Conservation (phyloP, 306 rosid genomes). For the Betula pendula region DNA sequence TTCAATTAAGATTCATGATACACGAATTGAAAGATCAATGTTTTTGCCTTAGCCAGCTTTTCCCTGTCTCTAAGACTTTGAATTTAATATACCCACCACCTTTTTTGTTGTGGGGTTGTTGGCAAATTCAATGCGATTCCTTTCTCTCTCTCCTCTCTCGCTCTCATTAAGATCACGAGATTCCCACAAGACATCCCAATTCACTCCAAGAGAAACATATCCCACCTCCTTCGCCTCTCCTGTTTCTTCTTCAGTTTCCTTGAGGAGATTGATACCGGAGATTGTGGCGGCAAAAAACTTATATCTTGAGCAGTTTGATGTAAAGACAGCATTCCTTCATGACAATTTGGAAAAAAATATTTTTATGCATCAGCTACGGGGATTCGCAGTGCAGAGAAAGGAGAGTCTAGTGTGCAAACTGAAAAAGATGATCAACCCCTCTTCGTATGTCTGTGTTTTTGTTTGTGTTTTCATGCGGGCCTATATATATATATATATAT, state of each 20-base stretch:
- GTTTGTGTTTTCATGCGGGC: too few species aligned
- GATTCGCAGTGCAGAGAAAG: too few species aligned
- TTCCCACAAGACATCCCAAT: constrained; percentile 42
- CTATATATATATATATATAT: too few species aligned
- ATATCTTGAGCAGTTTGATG: too few species aligned
- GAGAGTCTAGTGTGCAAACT: too few species aligned
- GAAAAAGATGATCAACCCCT: too few species aligned
- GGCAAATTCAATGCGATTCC: constrained; percentile 53
- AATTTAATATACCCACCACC: constrained; percentile 58
- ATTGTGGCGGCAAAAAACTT: too few species aligned
- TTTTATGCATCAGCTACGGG: too few species aligned
- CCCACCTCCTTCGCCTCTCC: constrained; percentile 26
- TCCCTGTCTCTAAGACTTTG: constrained; percentile 1
- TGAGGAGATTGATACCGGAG: too few species aligned
- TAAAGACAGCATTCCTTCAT: too few species aligned
- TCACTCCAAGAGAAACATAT: constrained; percentile 22
- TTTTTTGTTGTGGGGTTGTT: constrained; percentile 57
- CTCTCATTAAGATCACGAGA: constrained; percentile 41
- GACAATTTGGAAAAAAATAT: too few species aligned
- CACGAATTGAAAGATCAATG: constrained; percentile 34
- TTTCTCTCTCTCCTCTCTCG: constrained; percentile 24
- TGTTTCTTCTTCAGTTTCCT: constrained; percentile 10
- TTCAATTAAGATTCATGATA: constrained; percentile 31
- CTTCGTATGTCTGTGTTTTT: too few species aligned
- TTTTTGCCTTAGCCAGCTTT: constrained; percentile 32